Evolutionary conservation across 495 filamentous ascomycete genomes (phyloP).

Genomic region (Penicillium coffeae): DNA sequence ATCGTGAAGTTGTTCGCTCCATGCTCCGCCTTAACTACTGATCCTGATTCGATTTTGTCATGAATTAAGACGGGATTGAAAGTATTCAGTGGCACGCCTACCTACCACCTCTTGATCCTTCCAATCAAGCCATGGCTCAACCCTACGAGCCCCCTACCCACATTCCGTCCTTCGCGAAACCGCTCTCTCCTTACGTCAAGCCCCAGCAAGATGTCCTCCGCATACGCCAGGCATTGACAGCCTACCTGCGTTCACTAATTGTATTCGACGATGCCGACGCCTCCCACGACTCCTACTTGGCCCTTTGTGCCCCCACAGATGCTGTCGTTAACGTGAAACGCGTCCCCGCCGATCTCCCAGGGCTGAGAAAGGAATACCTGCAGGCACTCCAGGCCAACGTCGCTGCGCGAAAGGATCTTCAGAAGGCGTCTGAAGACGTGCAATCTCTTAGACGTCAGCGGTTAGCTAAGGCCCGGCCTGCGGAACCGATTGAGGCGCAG

Average conservation of each 20-base stretch:
- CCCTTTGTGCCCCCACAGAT: slow-evolving; percentile 34
- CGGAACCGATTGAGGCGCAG: slow-evolving; percentile 18
- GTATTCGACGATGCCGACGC: slow-evolving; percentile 28
- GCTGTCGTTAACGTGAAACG: slow-evolving; percentile 34
- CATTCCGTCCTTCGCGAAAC: slow-evolving; percentile 40
- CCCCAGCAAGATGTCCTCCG: slow-evolving; percentile 41
- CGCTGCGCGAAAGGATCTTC: slow-evolving; percentile 47
- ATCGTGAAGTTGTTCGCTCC: background rate
- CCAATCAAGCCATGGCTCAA: slow-evolving; percentile 23
- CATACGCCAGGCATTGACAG: slow-evolving; percentile 43
- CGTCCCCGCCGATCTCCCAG: slow-evolving; percentile 35
- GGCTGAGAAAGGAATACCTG: slow-evolving; percentile 49
- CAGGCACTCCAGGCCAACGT: slow-evolving; percentile 57
- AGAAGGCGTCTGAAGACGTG: slow-evolving; percentile 28
- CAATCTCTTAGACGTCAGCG: slow-evolving; percentile 18
- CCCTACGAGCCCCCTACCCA: slow-evolving; percentile 20
- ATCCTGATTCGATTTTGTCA: background rate
- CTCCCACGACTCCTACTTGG: slow-evolving; percentile 30
- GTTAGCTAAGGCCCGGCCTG: slow-evolving; percentile 8
- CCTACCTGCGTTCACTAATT: slow-evolving; percentile 41
- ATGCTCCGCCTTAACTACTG: background rate
- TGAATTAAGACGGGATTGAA: background rate
- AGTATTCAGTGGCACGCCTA: background rate
- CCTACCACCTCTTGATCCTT: background rate
- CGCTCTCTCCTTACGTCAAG: slow-evolving; percentile 45